These are phyloP conservation scores for Ceriops tagal DNA, from an alignment of 345 rosid genomes.

Conservation along the genomic window DNA sequence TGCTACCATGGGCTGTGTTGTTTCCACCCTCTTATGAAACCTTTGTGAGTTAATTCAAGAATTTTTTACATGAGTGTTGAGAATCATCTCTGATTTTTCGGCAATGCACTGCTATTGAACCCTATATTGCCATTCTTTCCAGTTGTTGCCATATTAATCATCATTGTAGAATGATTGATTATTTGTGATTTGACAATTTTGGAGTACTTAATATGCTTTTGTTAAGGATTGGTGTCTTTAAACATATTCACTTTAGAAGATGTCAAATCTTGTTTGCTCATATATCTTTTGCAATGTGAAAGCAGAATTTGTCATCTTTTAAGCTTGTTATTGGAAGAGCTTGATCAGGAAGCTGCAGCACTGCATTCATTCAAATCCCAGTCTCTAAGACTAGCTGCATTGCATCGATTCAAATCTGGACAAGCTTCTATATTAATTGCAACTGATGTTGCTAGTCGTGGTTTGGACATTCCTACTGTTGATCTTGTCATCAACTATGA, in stretches of 20 bases:
- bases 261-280: not conserved
- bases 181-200: not conserved
- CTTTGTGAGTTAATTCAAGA: too few species aligned
- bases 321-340: conserved; percentile 79
- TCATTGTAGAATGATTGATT: too few species aligned
- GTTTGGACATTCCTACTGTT: conserved; percentile 94
- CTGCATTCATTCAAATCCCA: conserved; percentile 82
- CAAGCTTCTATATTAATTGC: conserved; percentile 71
- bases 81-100: too few species aligned
- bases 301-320: conserved; percentile 72
- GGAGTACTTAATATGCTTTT: not conserved
- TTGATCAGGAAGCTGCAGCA: conserved; percentile 68
- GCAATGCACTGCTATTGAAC: too few species aligned
- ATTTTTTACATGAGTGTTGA: too few species aligned
- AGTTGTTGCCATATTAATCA: too few species aligned
- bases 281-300: conserved; percentile 10
- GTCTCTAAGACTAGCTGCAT: conserved; percentile 67
- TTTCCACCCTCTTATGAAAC: too few species aligned
- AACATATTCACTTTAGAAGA: not conserved
- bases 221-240: not conserved
- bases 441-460: conserved; percentile 94
- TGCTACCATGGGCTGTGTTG: too few species aligned
- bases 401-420: conserved; percentile 84
- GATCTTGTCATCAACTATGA: conserved; percentile 94
- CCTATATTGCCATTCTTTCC: too few species aligned